Evolutionary conservation across 179 eudicot genomes (phyloP), one percentile per base, ranked within the genome.

Genomic region (Silene coronaria): DNA sequence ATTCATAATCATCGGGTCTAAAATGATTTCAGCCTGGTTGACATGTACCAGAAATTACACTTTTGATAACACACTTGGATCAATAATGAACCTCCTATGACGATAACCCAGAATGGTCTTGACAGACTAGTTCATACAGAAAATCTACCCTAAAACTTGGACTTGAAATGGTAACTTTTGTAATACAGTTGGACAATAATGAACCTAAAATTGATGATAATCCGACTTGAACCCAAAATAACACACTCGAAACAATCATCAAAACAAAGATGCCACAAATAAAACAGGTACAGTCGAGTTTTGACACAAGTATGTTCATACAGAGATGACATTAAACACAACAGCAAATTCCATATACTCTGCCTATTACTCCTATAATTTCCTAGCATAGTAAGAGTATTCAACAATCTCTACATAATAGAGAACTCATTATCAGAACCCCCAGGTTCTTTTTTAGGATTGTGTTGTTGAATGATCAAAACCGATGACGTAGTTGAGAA

Each of bases 391-490:
- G 13, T 1, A 42, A 8, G 9, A 42, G 48, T 42, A 8, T 23
- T 17, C 6, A 46, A 26, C 42, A 45, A 63, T 38, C 79, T 38
- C 79, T 84, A 88, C 97, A 91, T 89, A 64, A 91, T 86, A 2
- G 91, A 85, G 66, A 89, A 58, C 62, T 58, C 62, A 58, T 58
- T 58, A 7, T 58, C 62, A 21, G 24, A 19, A 19, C 96, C 94
- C 58, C 88, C 92, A 23, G 82, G 81, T 65, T 88, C 90, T 13
- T 85, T 86, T 78, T 78, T 91, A 4, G 88, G 88, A 79, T 85
- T 85, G 75, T 94, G 98, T 36, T 94, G 98, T 59, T 94, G 98
- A 59, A 94, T 85, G 70, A 94, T 85, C 80, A 94, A 74, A 30
- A 92, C 91, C 7, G 98, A 91, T 0, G 97, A 88, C 0, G 91